A percentile compares a stretch with the other conserved stretches of the same genome.
These are phyloP conservation scores for Paecilomyces niveus DNA, from an alignment of 2,329 filamentous ascomycete genomes.

Conservation along the genomic window DNA sequence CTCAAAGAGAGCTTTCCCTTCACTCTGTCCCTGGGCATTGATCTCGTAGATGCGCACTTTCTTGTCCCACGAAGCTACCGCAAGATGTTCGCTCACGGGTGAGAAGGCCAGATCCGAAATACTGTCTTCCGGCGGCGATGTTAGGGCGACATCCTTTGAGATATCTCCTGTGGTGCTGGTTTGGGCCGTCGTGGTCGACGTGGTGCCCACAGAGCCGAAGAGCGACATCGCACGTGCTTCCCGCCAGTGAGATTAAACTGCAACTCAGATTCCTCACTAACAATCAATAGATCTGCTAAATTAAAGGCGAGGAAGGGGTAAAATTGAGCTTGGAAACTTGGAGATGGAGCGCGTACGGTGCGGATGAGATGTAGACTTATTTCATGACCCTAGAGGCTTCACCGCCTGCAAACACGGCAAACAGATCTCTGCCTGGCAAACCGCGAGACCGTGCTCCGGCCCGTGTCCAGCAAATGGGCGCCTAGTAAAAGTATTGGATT, in stretches of 20 bases:
- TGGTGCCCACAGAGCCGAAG: constrained; percentile 46
- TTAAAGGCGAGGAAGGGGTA: not conserved
- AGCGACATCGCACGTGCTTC: constrained; percentile 30
- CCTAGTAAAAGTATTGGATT: too few relatives aligned
- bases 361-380: not conserved
- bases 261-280: not conserved
- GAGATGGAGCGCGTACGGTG: not conserved
- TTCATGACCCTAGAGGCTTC: not conserved
- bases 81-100: constrained; percentile 69
- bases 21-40: constrained; percentile 65
- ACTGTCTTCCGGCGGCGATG: constrained; percentile 75
- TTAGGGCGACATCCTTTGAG: constrained; percentile 76
- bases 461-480: too few relatives aligned
- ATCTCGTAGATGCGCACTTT: constrained; percentile 97
- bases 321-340: not conserved
- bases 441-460: not conserved
- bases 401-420: constrained; percentile 2
- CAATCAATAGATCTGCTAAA: not conserved
- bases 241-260: constrained; percentile 5
- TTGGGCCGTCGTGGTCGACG: constrained; percentile 43
- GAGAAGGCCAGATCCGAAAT: constrained; percentile 85
- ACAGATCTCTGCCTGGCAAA: not conserved
- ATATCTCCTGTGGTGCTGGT: constrained; percentile 82
- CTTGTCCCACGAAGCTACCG: constrained; percentile 93
- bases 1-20: constrained; percentile 79